phyloP scores from a whole-genome alignment of 2,329 filamentous ascomycete genomes.

The Tolypocladium guangdongense region DNA sequence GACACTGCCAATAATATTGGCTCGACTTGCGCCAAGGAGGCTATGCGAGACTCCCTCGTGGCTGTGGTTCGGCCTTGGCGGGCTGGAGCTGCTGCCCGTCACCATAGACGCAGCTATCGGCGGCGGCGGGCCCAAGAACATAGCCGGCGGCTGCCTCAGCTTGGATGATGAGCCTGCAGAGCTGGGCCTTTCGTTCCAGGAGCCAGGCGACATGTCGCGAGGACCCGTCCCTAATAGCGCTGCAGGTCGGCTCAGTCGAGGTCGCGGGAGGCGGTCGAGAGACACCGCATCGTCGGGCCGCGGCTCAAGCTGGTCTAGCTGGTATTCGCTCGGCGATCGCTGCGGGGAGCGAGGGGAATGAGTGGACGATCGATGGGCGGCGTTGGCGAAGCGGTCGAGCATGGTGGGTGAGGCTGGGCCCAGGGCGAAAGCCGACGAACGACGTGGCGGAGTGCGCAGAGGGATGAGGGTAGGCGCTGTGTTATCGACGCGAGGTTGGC shows the following conservation, averaged over 20 bases:
- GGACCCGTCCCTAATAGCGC: slow-evolving; percentile 2
- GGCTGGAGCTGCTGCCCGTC: slow-evolving; percentile 9
- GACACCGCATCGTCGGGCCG: slow-evolving; percentile 16
- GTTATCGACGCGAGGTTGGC: not conserved
- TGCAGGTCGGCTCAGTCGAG: slow-evolving; percentile 10
- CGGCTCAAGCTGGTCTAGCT: slow-evolving; percentile 28
- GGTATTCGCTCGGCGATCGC: slow-evolving; percentile 21
- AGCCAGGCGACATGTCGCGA: slow-evolving; percentile 5
- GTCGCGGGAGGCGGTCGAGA: slow-evolving; percentile 10
- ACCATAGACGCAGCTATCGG: slow-evolving; percentile 35
- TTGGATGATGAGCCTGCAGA: slow-evolving; percentile 21
- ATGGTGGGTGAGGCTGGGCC: slow-evolving; percentile 14
- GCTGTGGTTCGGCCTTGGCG: slow-evolving; percentile 8
- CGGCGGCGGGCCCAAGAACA: slow-evolving; percentile 39
- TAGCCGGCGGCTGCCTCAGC: slow-evolving; percentile 15
- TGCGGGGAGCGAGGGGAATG: slow-evolving; percentile 13
- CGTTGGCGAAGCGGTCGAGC: slow-evolving; percentile 15
- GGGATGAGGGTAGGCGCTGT: not conserved
- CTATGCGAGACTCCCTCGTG: not conserved
- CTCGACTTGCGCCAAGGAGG: slow-evolving; percentile 3
- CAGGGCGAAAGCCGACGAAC: not conserved
- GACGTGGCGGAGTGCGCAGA: not conserved
- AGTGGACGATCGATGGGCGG: slow-evolving; percentile 12
- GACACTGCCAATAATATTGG: slow-evolving; percentile 17
- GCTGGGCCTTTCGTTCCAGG: slow-evolving; percentile 14